Evolutionary conservation across 2,329 filamentous ascomycete genomes (phyloP), one percentile per base, ranked within the genome.

Genomic region (Monosporascus ibericus): DNA sequence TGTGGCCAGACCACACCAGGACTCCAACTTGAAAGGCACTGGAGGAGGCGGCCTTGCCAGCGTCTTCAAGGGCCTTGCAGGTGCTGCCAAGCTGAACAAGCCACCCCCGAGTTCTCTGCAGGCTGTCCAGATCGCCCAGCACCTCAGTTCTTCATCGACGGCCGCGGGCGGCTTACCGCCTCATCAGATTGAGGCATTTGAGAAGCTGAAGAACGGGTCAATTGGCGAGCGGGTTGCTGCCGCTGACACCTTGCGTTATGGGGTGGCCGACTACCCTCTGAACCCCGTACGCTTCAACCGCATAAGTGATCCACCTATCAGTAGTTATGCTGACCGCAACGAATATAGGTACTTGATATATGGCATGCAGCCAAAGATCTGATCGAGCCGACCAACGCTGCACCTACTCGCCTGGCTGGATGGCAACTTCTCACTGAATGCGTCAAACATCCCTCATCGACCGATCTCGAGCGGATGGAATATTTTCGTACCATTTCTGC

Each of bases 311-410:
- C 6, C 9, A 18, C n/a, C 2, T 46, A 25, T 24, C 24, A 17
- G 14, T 27, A 46, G 5, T 15, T 14, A 46, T 36, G 49, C 48
- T 58, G 25, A 59, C 48, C 20, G n/a, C 18, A 18, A 17, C 17
- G 27, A 44, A 8, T 37, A 25, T 34, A 61, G 57, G 67, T 84
- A 14, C 71, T 81, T 48, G 79, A 82, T 46, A 84, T 88, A 52
- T 88, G 85, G 82, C 78, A 82, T 57, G 81, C 82, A 15, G 82
- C 77, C 46, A 85, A 84, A 63, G 84, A 87, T 60, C 71, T 88
- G 53, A 82, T 87, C 53, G 75, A 85, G 27, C 69, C 77, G 6
- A 66, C 70, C 22, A 84, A 85, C 51, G 68, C 81, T n/a, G 65
- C 65, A 5, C 67, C 75, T 27, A 76, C 78, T 57, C 78, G 85